Evolutionary conservation across 345 rosid species (phyloP), one percentile per base, ranked within the genome.

Genomic region (Populus ilicifolia): DNA sequence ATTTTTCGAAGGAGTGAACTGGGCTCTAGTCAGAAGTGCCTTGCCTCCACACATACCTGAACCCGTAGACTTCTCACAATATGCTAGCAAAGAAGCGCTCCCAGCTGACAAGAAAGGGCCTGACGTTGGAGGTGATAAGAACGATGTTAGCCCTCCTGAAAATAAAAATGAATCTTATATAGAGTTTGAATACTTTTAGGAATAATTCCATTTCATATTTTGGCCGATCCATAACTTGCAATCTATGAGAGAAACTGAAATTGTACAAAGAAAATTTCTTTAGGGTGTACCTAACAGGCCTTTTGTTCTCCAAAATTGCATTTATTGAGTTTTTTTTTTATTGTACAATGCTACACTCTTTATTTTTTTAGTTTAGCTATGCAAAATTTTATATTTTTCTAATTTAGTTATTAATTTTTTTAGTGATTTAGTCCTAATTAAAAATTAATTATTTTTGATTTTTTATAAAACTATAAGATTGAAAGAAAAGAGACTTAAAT

Each of bases 11-110:
- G 97, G 98, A 11, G 90, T 93, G 30, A 93, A 91, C 43, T 94
- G 98, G 98, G 98, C 98, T 35, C 79, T 94, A 0, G 95, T 94
- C 1, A 85, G 98, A 71, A 81, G 98, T 64, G 95, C 98, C 3
- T 65, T 80, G 86, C 98, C 98, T 61, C 97, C 98, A 7, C 90
- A 93, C 30, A 9, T 94, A 30, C 98, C 98, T 13, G 95, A 93
- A 21, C 90, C 94, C 0, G 85, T 91, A 35, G 94, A 93, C 80
- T 91, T 91, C 63, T 78, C 93, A 6, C 79, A 83, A 41, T 93
- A 81, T 33, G 89, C 86, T 0, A 70, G 72, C 39, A 94, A 91
- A 77, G 93, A 92, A 12, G 48, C 88, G 14, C 79, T 83, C 12
- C 72, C 86, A 9, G 44, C 70, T 41, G 69, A 41, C 29, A 67